These are phyloP conservation scores for Penicillium sp. DNA, from an alignment of 2,329 filamentous ascomycete genomes.

Conservation along the genomic window DNA sequence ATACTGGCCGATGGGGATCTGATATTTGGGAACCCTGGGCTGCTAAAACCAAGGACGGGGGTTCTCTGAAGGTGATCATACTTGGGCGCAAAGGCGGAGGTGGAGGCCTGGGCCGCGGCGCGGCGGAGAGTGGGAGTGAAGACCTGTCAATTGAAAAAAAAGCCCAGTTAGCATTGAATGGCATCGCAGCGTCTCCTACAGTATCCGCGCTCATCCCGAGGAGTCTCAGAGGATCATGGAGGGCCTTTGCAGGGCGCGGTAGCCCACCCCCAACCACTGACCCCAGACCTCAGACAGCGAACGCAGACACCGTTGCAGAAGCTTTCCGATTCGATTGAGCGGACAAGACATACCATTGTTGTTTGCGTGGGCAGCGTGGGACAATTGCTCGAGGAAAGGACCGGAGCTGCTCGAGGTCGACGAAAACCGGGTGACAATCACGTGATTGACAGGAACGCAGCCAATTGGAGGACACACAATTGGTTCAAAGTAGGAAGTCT, in stretches of 20 bases:
- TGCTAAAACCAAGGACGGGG: not conserved
- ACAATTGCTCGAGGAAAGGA: conserved; percentile 31
- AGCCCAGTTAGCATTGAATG: conserved; percentile 24
- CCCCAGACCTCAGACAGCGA: not conserved
- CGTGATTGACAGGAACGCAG: conserved; percentile 21
- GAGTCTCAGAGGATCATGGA: conserved; percentile 9
- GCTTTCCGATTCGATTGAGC: no score
- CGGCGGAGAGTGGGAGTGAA: conserved; percentile 41
- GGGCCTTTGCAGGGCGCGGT: conserved; percentile 9
- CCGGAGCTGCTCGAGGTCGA: conserved; percentile 30
- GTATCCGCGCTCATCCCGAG: conserved; percentile 16
- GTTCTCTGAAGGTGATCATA: conserved; percentile 39
- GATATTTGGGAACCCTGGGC: not conserved
- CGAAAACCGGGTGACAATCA: conserved; percentile 39
- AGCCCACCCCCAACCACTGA: not conserved
- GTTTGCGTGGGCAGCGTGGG: conserved; percentile 27
- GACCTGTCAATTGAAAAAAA: conserved; percentile 21
- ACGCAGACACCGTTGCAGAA: not conserved
- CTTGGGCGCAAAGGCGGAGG: conserved; percentile 61
- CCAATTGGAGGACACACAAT: conserved; percentile 32
- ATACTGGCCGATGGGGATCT: not conserved
- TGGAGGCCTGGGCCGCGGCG: conserved; percentile 51
- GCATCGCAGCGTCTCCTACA: not conserved
- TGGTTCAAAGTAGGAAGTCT: conserved; percentile 2
- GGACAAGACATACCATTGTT: conserved; percentile 35